These are phyloP conservation scores for Rhizopogon vulgaris DNA, from an alignment of 768 basidiomycete genomes.

Conservation along the genomic window DNA sequence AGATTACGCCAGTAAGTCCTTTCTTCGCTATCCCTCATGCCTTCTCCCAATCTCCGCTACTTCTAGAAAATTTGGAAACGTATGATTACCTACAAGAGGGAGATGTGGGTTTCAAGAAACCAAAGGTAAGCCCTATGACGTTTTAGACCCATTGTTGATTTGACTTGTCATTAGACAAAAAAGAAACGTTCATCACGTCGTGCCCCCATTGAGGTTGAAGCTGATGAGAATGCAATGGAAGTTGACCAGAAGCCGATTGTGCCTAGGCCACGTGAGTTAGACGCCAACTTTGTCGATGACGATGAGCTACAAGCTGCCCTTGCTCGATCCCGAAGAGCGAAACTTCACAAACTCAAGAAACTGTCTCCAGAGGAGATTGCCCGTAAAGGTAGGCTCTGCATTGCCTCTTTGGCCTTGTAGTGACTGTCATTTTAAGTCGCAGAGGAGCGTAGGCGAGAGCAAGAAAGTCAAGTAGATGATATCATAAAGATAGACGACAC, in stretches of 20 bases:
- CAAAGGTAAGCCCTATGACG: conserved; percentile 49
- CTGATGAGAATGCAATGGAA: conserved; percentile 55
- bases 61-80: conserved; percentile 73
- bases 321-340: conserved; percentile 78
- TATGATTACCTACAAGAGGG: conserved; percentile 90
- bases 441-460: conserved; percentile 52
- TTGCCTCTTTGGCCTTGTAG: background rate
- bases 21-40: background rate
- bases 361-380: conserved; percentile 79
- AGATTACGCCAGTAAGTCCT: conserved; percentile 79
- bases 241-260: conserved; percentile 71
- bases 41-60: background rate
- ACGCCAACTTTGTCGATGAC: conserved; percentile 93
- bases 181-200: conserved; percentile 82
- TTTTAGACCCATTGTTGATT: background rate
- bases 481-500: conserved; percentile 42
- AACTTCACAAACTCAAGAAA: conserved; percentile 71
- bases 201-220: conserved; percentile 32
- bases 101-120: conserved; percentile 92
- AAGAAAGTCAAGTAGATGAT: conserved; percentile 32
- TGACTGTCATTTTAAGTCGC: conserved; percentile 43
- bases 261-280: conserved; percentile 64
- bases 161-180: conserved; percentile 56
- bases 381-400: conserved; percentile 49
- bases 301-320: conserved; percentile 95